phyloP scores from a whole-genome alignment of 2,329 filamentous ascomycete genomes.

The Pseudogymnoascus sp. region DNA sequence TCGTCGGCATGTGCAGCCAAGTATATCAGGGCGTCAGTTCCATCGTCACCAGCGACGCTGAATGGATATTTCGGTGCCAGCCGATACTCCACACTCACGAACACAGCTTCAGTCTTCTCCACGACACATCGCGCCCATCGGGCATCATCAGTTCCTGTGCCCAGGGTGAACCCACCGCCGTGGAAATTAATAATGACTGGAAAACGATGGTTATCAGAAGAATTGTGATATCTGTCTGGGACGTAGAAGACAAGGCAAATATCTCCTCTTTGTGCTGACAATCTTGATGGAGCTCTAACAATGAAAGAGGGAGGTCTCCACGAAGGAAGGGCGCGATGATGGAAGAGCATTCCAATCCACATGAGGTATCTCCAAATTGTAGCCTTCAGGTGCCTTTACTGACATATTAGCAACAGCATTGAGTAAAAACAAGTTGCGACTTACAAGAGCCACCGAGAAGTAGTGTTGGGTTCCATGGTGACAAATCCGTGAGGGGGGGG shows the following conservation, averaged over 20 bases:
- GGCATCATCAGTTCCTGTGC: constrained; percentile 54
- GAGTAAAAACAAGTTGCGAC: neutral
- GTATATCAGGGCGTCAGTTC: constrained; percentile 56
- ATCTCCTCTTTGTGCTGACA: constrained; percentile 23
- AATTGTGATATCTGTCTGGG: constrained; percentile 31
- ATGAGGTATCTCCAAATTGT: constrained; percentile 28
- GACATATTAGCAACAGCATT: neutral
- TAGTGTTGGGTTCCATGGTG: neutral
- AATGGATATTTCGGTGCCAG: constrained; percentile 58
- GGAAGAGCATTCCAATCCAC: constrained; percentile 30
- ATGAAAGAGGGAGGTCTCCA: constrained; percentile 27
- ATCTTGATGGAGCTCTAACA: constrained; percentile 26
- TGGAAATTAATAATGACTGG: constrained; percentile 59
- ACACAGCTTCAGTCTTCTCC: constrained; percentile 44
- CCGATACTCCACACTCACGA: constrained; percentile 61
- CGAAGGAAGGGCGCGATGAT: constrained; percentile 27
- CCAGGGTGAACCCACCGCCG: constrained; percentile 59
- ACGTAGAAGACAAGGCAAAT: constrained; percentile 39
- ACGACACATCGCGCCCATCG: constrained; percentile 50
- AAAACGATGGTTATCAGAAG: constrained; percentile 25
- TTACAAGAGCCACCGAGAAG: neutral
- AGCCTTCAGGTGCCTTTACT: constrained; percentile 22
- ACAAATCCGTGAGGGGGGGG: neutral
- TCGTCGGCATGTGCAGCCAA: constrained; percentile 48
- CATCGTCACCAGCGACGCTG: constrained; percentile 58